Percentiles rank a stretch among this genome's conserved stretches.
Conservation (phyloP, 768 basidiomycete species). For the Leccinum incarnatum region DNA sequence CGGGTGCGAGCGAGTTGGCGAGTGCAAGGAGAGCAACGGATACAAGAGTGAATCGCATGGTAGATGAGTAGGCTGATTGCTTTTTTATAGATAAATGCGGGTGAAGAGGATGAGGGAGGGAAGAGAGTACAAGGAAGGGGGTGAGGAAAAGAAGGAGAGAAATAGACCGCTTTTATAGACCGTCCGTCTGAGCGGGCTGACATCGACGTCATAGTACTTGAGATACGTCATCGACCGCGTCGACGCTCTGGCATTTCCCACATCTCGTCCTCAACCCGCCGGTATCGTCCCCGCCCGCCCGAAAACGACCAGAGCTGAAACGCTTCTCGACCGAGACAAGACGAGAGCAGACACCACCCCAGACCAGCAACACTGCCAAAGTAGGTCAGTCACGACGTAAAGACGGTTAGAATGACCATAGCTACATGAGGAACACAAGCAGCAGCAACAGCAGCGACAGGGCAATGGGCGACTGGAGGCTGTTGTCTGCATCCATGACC, state of each 20-base stretch:
- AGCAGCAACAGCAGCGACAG: slow-evolving; percentile 44
- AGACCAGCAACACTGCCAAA: slow-evolving; percentile 44
- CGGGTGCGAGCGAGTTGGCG: slow-evolving; percentile 11
- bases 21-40: slow-evolving; percentile 21
- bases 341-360: slow-evolving; percentile 66
- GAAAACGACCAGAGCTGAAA: slow-evolving; percentile 24
- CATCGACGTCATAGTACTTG: slow-evolving; percentile 5
- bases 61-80: slow-evolving; percentile 18
- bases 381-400: background rate
- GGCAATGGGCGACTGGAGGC: background rate
- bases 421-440: slow-evolving; percentile 49
- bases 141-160: background rate
- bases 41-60: slow-evolving; percentile 23
- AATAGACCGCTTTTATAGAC: slow-evolving; percentile 19
- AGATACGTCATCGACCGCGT: slow-evolving; percentile 28
- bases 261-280: slow-evolving; percentile 43
- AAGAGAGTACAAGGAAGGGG: slow-evolving; percentile 10
- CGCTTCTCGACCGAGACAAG: slow-evolving; percentile 52
- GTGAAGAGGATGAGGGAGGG: slow-evolving; percentile 2
- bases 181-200: slow-evolving; percentile 3
- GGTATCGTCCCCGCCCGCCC: slow-evolving; percentile 28
- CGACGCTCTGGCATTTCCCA: slow-evolving; percentile 59
- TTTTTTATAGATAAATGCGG: slow-evolving; percentile 16
- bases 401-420: background rate
- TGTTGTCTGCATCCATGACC: background rate